phyloP scores from a whole-genome alignment of 1,284 basidiomycete species.

The Phlebopus sp. region DNA sequence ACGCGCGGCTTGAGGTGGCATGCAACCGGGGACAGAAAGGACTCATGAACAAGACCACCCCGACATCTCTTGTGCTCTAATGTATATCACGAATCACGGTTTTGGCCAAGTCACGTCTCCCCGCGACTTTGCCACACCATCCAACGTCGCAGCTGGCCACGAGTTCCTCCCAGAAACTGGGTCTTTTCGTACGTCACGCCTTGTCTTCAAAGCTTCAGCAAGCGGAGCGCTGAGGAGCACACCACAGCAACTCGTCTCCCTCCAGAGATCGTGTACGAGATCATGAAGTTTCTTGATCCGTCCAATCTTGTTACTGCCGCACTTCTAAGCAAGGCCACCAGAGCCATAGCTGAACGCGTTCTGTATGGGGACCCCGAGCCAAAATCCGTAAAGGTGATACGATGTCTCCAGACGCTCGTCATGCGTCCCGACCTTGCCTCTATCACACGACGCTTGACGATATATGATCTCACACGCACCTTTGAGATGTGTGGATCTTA shows the following conservation, averaged over 20 bases:
- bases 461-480: slow-evolving; percentile 5
- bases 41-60: background rate
- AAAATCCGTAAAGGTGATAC: slow-evolving; percentile 1
- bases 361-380: slow-evolving; percentile 10
- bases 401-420: slow-evolving; percentile 10
- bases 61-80: slow-evolving; percentile 1
- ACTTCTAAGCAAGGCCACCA: slow-evolving; percentile 4
- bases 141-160: background rate
- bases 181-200: background rate
- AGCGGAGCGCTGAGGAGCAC: no score
- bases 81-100: slow-evolving; percentile 2
- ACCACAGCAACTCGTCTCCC: slow-evolving; percentile 4
- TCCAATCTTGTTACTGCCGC: slow-evolving; percentile 4
- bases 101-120: background rate
- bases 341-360: slow-evolving; percentile 5
- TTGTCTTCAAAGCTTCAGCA: background rate
- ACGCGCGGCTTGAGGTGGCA: background rate
- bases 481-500: slow-evolving; percentile 3
- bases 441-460: slow-evolving; percentile 5
- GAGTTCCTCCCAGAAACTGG: background rate
- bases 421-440: slow-evolving; percentile 7
- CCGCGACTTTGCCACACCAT: background rate
- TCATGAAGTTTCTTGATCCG: slow-evolving; percentile 4
- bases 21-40: background rate
- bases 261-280: slow-evolving; percentile 9